Evolutionary conservation across 2,329 filamentous ascomycete species (phyloP), one percentile per base, ranked within the genome.

Genomic region (Sporothrix brunneoviolacea): DNA sequence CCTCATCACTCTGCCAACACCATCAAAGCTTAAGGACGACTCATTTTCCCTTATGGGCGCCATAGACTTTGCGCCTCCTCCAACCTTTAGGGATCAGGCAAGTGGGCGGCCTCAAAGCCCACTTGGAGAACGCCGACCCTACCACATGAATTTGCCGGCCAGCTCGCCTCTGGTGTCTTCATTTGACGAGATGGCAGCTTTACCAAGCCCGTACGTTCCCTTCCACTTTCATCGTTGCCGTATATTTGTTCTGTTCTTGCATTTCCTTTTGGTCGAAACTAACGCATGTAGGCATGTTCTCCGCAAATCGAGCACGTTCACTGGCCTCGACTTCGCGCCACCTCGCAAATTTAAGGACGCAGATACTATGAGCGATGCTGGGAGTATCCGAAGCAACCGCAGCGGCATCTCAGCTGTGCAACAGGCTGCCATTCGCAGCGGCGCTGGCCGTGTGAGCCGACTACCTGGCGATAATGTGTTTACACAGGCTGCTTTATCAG

Each of bases 131-230:
- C 74, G 80, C 57, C 69, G 83, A 30, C 82, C 89, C 1, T 98
- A 88, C 70, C 83, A 82, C 51, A 83, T 86, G n/a, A 73, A 75
- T 33, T 76, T 91, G 2, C 81, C 84, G 15, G 77, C 80, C 27
- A 84, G 88, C 63, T 86, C 83, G n/a, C 91, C 91, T 1, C 75
- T 96, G 35, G 83, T 78, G 21, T 88, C 85, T 53, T 77, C 90
- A 5, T 96, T 90, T 66, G 91, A 97, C 51, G 91, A 97, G 53
- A 82, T 97, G 55, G 70, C 84, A 12, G 77, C 79, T 8, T 82
- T 98, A 56, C 93, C 93, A 33, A 96, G 90, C 76, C 90, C 93
- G 81, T 91, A 82, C 86, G 87, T 86, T 16, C 19, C n/a, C 9
- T 35, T 3, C 24, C 24, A 10, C 24, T 28, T 5, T 28, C 24